Evolutionary conservation across 768 basidiomycete genomes (phyloP).

Genomic region (Sutorius australiensis): DNA sequence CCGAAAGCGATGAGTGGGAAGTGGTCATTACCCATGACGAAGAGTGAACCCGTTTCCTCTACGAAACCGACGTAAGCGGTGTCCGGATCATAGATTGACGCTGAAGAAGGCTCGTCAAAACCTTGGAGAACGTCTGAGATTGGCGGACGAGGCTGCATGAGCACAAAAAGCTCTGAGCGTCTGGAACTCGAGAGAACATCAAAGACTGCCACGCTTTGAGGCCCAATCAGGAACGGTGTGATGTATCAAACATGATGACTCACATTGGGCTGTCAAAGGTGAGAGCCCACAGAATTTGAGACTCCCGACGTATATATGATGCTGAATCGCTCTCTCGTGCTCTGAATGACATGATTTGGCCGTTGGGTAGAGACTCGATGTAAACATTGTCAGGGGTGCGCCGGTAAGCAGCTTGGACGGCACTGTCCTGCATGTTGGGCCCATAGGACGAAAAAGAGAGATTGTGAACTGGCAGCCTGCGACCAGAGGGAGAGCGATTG

Average conservation of each 20-base stretch:
- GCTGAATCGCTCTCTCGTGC: constrained; percentile 28
- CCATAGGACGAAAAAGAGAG: constrained; percentile 90
- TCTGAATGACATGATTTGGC: constrained; percentile 74
- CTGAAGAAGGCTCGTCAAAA: constrained; percentile 31
- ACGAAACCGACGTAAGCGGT: constrained; percentile 82
- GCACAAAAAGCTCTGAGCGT: constrained; percentile 65
- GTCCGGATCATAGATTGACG: constrained; percentile 43
- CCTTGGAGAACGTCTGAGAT: constrained; percentile 67
- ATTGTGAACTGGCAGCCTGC: constrained; percentile 59
- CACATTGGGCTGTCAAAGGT: constrained; percentile 68
- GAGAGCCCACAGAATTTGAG: constrained; percentile 54
- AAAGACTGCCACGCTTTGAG: constrained; percentile 72
- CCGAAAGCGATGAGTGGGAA: constrained; percentile 83
- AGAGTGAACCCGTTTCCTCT: constrained; percentile 67
- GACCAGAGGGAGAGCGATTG: constrained; percentile 41
- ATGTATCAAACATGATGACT: constrained; percentile 23
- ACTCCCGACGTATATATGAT: constrained; percentile 29
- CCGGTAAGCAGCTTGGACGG: constrained; percentile 67
- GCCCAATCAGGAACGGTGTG: background rate
- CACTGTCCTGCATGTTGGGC: constrained; percentile 82
- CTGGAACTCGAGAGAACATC: constrained; percentile 57
- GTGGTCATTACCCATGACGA: constrained; percentile 76
- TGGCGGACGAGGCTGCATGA: constrained; percentile 81
- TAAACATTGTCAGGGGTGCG: constrained; percentile 77
- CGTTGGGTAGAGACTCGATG: constrained; percentile 76